Evolutionary conservation across 140 eudicot genomes (phyloP), one percentile per base, ranked within the genome.

Genomic region (Oenanthe javanica): DNA sequence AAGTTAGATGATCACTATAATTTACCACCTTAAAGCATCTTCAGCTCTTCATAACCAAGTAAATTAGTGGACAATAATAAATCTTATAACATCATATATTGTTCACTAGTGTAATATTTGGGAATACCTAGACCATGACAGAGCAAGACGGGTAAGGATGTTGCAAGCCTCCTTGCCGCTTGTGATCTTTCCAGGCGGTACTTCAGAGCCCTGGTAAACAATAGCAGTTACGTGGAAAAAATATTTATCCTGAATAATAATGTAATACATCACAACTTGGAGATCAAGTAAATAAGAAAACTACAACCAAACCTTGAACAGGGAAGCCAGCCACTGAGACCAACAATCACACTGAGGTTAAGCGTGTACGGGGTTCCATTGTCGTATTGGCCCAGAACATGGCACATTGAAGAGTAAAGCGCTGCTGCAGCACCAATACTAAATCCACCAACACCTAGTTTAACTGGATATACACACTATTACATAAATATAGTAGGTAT

Each of bases 321-420:
- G 55, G 98, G 98, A 85, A 93, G 97, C 98, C 97, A 91, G 77
- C 98, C 97, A 85, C 97, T 93, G 76, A 93, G 91, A 84, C 97
- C 96, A 82, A 93, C 92, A 84, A 86, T 88, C 77, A 91, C 98
- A 84, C 89, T 89, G 83, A 93, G 82, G 85, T 83, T 87, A 74
- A 89, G 47, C 10, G 93, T 76, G 85, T 81, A 93, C n/a, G 87
- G 76, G 75, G 84, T 81, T 18, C 87, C 92, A 77, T 90, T 91
- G 52, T 86, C 93, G 78, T 87, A 91, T 79, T 93, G 92, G 67
- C 98, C 96, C 72, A 81, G 79, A 47, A 81, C 87, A 84, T 86
- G 90, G 82, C 97, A 93, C 67, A 81, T 83, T 50, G 96, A 97
- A 50, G 87, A 85, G 83, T 93, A 87, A 78, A 93, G 85, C 79